phyloP scores from a whole-genome alignment of 2,329 filamentous ascomycete species.

The Diaporthe humulicola region DNA sequence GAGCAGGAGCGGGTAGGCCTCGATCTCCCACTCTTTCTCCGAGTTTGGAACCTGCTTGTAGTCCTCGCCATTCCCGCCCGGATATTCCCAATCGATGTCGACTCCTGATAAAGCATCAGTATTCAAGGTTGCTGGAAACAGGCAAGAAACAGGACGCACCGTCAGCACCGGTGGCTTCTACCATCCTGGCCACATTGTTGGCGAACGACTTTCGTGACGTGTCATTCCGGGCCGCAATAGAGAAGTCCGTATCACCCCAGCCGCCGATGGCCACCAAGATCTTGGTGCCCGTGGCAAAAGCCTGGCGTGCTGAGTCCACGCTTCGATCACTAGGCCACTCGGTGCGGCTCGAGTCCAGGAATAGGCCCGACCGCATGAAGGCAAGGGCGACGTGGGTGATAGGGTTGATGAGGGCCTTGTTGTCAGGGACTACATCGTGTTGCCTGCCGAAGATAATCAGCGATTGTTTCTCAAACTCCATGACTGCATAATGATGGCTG shows the following conservation, averaged over 20 bases:
- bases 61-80: conserved; percentile 76
- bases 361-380: conserved; percentile 67
- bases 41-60: conserved; percentile 74
- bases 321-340: conserved; percentile 68
- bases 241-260: conserved; percentile 79
- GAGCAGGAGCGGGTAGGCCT: conserved; percentile 72
- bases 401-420: conserved; percentile 51
- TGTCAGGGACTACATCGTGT: conserved; percentile 57
- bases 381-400: conserved; percentile 72
- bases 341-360: conserved; percentile 58
- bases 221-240: conserved; percentile 65
- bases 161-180: conserved; percentile 73
- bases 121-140: conserved; percentile 34
- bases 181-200: conserved; percentile 73
- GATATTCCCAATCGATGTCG: conserved; percentile 78
- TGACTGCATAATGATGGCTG: conserved; percentile 34
- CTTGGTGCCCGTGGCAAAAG: conserved; percentile 67
- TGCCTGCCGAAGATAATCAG: conserved; percentile 53
- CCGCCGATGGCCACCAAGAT: conserved; percentile 80
- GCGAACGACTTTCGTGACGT: conserved; percentile 70
- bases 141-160: conserved; percentile 57
- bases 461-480: background rate
- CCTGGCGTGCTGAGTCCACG: conserved; percentile 59
- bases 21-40: conserved; percentile 70
- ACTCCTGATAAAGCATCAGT: conserved; percentile 46